Base-by-base conservation (phyloP, 2,329 filamentous ascomycete species). In the Xylaria multiplex region DNA sequence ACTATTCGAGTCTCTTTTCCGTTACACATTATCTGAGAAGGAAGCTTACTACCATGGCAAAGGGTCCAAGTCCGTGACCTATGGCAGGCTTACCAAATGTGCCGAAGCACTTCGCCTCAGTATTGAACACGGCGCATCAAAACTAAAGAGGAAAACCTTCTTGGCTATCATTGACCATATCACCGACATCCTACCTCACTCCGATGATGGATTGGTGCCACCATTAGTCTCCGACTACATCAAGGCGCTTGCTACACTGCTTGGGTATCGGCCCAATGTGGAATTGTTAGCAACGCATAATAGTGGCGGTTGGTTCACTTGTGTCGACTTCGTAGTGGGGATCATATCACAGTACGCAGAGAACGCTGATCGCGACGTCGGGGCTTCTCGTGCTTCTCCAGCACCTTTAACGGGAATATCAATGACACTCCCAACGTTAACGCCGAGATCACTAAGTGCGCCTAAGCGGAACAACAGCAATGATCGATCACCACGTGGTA, bases 1-100 rank as follows among this genome's bases (percentile, higher is more conserved):
- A 65, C 88, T 97, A 49, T 92, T 93, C 72, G 93, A 97, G 74
- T 86, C 88, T 1, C 81, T 98, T 2, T 97, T 97, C 75, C 85
- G 86, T 60, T 90, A 85, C 74, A 86, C 86, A 1, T 77, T 90
- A 19, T 78, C 84, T 14, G 93, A 97, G 71, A 93, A 92, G 75
- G 82, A 88, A 9, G 76, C 79, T 19, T 91, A 87, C 69, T 84
- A 86, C 62, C 85, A 85, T 62, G 83, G 83, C 13, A 85, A 82
- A 69, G 83, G 80, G 64, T 74, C 72, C 11, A 71, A 69, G 35
- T n/a, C 67, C 9, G 37, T 49, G 45, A 70, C 72, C 40, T 81
- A 81, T 11, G 78, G 82, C 2, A 86, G 91, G 30, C 83, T 99
- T 11, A 84, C 86, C 60, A 85, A 87, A 72, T 92, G 89, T 73